phyloP scores from a whole-genome alignment of 2,329 filamentous ascomycete species.

The Emmonsia crescens region DNA sequence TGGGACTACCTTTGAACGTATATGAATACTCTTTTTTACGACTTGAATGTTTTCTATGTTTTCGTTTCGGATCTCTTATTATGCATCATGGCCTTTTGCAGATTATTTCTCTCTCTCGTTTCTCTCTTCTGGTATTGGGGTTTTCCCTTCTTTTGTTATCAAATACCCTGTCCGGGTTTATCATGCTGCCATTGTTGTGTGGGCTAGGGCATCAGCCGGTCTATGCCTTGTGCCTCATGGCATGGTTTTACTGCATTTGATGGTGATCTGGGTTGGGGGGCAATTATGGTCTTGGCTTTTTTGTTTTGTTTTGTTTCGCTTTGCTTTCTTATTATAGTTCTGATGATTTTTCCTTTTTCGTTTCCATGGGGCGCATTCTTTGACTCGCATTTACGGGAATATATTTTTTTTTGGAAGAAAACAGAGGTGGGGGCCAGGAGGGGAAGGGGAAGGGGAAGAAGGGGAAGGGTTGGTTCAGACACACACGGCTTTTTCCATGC shows the following conservation, averaged over 20 bases:
- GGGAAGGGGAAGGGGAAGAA: too few species aligned
- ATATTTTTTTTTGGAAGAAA: neutral
- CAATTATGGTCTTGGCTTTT: neutral
- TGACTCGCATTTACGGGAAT: neutral
- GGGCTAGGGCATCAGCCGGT: slow-evolving; percentile 2
- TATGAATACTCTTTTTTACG: neutral
- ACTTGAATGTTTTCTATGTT: neutral
- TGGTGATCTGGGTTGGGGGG: neutral
- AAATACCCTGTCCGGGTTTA: neutral
- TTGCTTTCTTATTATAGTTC: neutral
- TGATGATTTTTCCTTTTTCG: neutral
- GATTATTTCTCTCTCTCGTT: neutral
- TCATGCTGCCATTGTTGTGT: neutral
- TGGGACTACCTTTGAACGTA: neutral
- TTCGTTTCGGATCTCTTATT: neutral
- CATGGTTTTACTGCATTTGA: slow-evolving; percentile 4
- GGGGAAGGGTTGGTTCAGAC: neutral
- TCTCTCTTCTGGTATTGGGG: neutral
- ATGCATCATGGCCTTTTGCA: neutral
- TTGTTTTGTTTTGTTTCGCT: neutral
- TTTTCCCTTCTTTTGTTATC: neutral
- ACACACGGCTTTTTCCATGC: neutral
- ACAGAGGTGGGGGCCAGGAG: neutral
- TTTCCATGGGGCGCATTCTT: neutral
- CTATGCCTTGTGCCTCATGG: neutral